Evolutionary conservation across 2,329 filamentous ascomycete species (phyloP).

Genomic region (Cladosporium austrohemisphaericum): DNA sequence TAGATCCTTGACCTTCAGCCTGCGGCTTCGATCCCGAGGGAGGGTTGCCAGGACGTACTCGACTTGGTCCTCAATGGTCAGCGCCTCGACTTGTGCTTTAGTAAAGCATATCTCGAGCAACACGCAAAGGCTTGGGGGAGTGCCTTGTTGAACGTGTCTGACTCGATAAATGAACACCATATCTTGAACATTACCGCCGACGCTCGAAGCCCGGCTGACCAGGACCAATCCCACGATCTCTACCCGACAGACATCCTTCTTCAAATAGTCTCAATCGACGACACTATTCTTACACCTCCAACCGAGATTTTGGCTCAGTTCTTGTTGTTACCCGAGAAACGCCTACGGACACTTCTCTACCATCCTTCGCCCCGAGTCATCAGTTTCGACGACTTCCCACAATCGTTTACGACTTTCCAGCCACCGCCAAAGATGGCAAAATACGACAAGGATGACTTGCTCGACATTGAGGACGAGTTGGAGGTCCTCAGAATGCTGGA

Average conservation of each 20-base stretch:
- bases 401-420: slow-evolving; percentile 10
- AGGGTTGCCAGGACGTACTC: slow-evolving; percentile 12
- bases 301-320: slow-evolving; percentile 8
- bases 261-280: slow-evolving; percentile 3
- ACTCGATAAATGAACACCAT: background rate
- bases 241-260: slow-evolving; percentile 2
- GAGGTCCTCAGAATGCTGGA: slow-evolving; percentile 36
- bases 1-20: slow-evolving; percentile 14
- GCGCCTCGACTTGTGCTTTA: slow-evolving; percentile 12
- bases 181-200: slow-evolving; percentile 8
- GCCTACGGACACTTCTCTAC: background rate
- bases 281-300: slow-evolving; percentile 2
- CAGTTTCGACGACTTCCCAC: slow-evolving; percentile 7
- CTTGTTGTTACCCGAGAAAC: background rate
- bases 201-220: background rate
- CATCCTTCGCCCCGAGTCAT: slow-evolving; percentile 6
- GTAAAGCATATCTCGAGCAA: background rate
- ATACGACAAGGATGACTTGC: slow-evolving; percentile 10
- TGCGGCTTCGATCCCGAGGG: background rate
- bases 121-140: slow-evolving; percentile 1
- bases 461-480: slow-evolving; percentile 37
- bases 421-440: background rate
- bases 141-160: slow-evolving; percentile 7
- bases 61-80: slow-evolving; percentile 13
- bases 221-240: slow-evolving; percentile 1